phyloP scores from a whole-genome alignment of 148 eudicot species.

The Fagopyrum homotropicum region DNA sequence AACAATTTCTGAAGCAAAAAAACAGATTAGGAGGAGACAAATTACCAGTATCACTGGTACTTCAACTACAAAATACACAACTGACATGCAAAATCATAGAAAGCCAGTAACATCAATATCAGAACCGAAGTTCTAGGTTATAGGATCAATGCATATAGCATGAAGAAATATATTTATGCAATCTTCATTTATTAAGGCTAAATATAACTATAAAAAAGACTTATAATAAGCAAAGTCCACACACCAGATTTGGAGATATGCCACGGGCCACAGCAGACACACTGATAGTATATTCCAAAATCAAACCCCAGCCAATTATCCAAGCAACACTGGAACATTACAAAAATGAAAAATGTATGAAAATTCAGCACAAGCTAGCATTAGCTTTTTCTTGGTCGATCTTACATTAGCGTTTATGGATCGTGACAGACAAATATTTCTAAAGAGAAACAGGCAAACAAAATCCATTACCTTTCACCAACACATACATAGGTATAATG shows the following conservation, averaged over 20 bases:
- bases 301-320: constrained; percentile 53
- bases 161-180: too few relatives aligned
- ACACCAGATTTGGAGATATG: constrained; percentile 45
- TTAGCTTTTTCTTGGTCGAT: background rate
- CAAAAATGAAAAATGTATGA: background rate
- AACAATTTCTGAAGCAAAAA: background rate
- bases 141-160: too few relatives aligned
- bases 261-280: constrained; percentile 49
- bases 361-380: background rate
- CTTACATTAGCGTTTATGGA: background rate
- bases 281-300: constrained; percentile 37
- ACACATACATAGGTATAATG: constrained; percentile 49
- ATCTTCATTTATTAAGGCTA: too few relatives aligned
- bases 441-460: background rate
- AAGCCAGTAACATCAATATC: background rate
- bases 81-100: too few relatives aligned
- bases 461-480: constrained; percentile 30
- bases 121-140: background rate
- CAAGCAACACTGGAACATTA: constrained; percentile 46
- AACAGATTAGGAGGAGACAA: background rate
- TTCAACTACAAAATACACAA: background rate
- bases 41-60: background rate
- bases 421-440: background rate
- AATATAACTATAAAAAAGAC: too few relatives aligned
- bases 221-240: background rate